Base-by-base conservation (phyloP, 179 eudicot genomes). In the Vitellaria paradoxa region DNA sequence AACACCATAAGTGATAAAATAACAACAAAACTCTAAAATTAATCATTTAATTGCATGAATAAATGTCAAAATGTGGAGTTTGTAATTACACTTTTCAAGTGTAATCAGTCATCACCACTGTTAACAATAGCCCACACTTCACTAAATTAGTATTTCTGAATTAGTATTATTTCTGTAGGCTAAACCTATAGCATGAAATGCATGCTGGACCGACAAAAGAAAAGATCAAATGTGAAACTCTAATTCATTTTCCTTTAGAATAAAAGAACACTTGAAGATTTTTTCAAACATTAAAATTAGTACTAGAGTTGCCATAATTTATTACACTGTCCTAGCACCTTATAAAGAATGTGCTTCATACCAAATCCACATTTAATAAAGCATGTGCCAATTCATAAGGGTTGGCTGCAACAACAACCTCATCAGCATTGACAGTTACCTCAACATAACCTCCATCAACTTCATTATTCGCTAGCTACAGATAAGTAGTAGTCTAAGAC, bases 331-430 rank as follows among this genome's bases (percentile, higher is more conserved):
- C 99, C 82, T 95, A 97, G 82, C 99, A 95, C 40, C 97, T 97
- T 56, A 95, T 65, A 83, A 95, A 83, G 75, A 82, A 93, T 37
- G 95, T 89, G 46, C 86, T 91, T 62, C 78, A 83, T 45, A 77
- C 76, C 3, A 89, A 86, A 88, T 95, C 99, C 12, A 89, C 57
- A 67, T 95, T 95, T 63, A 93, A 85, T 78, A 93, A 77, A 70
- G 95, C 97, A 84, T 95, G 99, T 15, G 97, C 97, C 21, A 85
- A 85, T 69, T 97, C 93, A 60, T 81, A 82, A 23, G 97, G 94
- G 81, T 97, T 91, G 69, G 86, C 92, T 30, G 90, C 91, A 40
- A 95, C 88, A 18, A 90, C 97, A 83, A 95, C 91, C 83, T 94
- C 99, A 69, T 90, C 91, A 57, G 85, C 90, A 56, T 81, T 85